These are phyloP conservation scores for Nigrospora sphaerica DNA, from an alignment of 2,329 filamentous ascomycete genomes.

Conservation along the genomic window DNA sequence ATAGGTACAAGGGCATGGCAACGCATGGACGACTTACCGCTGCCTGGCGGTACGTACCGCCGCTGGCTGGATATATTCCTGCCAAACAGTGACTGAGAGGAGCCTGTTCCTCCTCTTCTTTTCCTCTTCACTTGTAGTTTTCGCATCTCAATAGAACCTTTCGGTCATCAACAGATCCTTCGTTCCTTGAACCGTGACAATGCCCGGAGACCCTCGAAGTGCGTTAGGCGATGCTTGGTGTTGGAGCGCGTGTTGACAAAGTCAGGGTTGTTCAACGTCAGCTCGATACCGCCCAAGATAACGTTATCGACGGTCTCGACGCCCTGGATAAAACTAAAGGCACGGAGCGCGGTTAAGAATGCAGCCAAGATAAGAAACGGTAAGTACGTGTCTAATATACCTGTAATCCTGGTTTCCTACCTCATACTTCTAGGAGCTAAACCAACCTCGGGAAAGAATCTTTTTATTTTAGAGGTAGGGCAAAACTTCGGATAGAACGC, in stretches of 20 bases:
- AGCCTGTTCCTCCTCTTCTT: no score
- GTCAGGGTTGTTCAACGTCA: conserved; percentile 93
- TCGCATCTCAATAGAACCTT: no score
- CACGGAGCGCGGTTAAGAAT: no score
- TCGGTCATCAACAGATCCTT: no score
- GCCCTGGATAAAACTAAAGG: conserved; percentile 78
- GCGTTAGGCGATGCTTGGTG: conserved; percentile 57
- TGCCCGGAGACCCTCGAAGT: no score
- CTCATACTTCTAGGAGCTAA: conserved; percentile 97
- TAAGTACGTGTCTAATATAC: background rate
- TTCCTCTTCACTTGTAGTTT: no score
- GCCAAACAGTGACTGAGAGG: no score
- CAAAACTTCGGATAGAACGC: conserved; percentile 82
- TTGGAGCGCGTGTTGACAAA: conserved; percentile 80
- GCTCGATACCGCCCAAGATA: conserved; percentile 78
- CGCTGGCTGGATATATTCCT: no score
- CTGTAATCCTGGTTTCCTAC: conserved; percentile 93
- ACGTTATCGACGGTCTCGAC: conserved; percentile 90
- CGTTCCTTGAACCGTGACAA: no score
- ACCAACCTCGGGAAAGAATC: conserved; percentile 92
- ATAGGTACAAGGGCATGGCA: no score
- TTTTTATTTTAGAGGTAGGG: conserved; percentile 85
- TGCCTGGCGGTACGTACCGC: no score
- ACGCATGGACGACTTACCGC: no score
- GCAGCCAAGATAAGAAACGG: background rate